These are phyloP conservation scores for Venustampulla echinocandica DNA, from an alignment of 495 filamentous ascomycete genomes.

Conservation along the genomic window DNA sequence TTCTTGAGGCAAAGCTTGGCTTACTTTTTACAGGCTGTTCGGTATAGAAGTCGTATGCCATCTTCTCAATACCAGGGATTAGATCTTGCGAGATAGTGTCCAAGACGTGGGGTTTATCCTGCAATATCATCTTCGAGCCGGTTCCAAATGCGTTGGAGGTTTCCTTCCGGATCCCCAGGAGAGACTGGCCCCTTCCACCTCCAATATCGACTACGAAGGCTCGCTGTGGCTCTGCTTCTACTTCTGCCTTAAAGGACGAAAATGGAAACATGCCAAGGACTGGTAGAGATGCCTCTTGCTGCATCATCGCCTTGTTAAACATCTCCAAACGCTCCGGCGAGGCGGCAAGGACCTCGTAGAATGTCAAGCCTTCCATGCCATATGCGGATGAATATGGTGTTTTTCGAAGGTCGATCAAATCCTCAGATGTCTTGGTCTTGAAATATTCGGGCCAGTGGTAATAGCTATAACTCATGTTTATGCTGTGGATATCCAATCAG, in stretches of 20 bases:
- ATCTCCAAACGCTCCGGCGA: slow-evolving; percentile 1
- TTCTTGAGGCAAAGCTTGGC: too few species aligned
- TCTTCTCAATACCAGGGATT: slow-evolving; percentile 35
- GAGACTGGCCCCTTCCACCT: slow-evolving; percentile 19
- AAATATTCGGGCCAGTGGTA: slow-evolving; percentile 25
- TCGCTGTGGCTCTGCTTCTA: slow-evolving; percentile 26
- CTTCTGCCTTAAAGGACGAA: slow-evolving; percentile 22
- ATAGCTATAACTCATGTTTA: slow-evolving; percentile 19
- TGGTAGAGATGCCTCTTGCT: slow-evolving; percentile 24
- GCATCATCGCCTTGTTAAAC: slow-evolving; percentile 20
- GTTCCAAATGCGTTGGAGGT: neutral
- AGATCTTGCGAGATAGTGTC: slow-evolving; percentile 9
- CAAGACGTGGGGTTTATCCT: slow-evolving; percentile 42
- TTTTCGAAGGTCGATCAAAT: slow-evolving; percentile 25
- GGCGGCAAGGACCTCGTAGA: slow-evolving; percentile 21
- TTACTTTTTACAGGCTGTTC: slow-evolving; percentile 38
- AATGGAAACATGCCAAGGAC: slow-evolving; percentile 32
- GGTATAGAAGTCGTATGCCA: slow-evolving; percentile 42
- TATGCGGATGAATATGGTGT: slow-evolving; percentile 25
- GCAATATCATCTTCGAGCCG: slow-evolving; percentile 34
- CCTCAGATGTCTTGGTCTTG: slow-evolving; percentile 22
- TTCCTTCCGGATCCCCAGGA: neutral
- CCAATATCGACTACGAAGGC: slow-evolving; percentile 24
- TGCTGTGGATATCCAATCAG: slow-evolving; percentile 14
- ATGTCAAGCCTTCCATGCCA: slow-evolving; percentile 24